Evolutionary conservation across 2,329 filamentous ascomycete species (phyloP).

Genomic region (Clonostachys sp.): DNA sequence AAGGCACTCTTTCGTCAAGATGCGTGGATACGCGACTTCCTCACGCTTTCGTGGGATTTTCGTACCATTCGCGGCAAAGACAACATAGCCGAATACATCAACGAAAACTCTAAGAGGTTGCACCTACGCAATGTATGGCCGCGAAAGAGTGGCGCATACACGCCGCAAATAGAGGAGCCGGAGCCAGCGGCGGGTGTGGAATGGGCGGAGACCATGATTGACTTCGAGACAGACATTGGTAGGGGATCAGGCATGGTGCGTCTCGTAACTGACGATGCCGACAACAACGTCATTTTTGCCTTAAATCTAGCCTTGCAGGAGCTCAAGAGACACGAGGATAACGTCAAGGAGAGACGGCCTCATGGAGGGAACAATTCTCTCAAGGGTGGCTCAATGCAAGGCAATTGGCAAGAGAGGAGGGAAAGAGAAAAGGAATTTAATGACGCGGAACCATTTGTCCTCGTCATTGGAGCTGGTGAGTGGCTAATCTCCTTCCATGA

Average conservation of each 20-base stretch:
- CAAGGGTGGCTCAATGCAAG: constrained; percentile 14
- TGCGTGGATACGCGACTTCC: constrained; percentile 17
- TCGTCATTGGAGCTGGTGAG: constrained; percentile 26
- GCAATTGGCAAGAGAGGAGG: constrained; percentile 15
- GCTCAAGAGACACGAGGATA: constrained; percentile 9
- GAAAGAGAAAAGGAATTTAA: constrained; percentile 10
- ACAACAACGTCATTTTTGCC: constrained; percentile 14
- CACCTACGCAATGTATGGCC: constrained; percentile 1
- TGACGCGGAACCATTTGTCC: constrained; percentile 25
- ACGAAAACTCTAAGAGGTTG: not conserved
- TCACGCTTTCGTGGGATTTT: constrained; percentile 18
- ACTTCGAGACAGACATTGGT: constrained; percentile 7
- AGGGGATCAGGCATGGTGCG: constrained; percentile 11
- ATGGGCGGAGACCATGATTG: constrained; percentile 3
- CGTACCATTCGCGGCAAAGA: constrained; percentile 10
- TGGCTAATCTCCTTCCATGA: too few species aligned
- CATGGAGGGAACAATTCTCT: constrained; percentile 15
- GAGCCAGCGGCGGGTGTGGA: constrained; percentile 2
- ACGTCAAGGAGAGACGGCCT: not conserved
- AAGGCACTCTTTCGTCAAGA: constrained; percentile 12
- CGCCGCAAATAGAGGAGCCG: constrained; percentile 1
- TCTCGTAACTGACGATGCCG: constrained; percentile 5
- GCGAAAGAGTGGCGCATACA: not conserved
- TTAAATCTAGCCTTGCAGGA: constrained; percentile 15
- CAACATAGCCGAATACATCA: constrained; percentile 6